Evolutionary conservation across 306 rosid genomes (phyloP), one percentile per base, ranked within the genome.

Genomic region (Cicer judaicum): DNA sequence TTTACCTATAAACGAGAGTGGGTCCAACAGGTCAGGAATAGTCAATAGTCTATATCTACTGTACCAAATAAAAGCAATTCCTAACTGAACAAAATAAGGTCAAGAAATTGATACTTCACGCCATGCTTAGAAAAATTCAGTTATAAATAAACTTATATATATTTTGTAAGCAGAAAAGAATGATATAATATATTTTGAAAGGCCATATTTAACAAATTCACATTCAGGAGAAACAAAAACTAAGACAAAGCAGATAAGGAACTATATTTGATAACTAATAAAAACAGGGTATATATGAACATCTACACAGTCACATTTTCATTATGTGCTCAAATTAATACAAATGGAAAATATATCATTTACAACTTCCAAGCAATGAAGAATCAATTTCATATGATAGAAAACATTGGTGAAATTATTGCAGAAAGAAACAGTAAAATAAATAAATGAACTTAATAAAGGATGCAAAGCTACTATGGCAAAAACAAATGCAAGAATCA

Each of bases 401-500:
- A 80, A 2, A 73, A 54, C 15, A 8, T 18, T 49, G 43, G 39
- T 10, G 5, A 66, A 53, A 62, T 34, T 12, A 16, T 12, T 64
- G 14, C 7, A 8, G 78, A 65, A 70, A 66, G 40, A 64, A 39
- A 60, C 38, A 78, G 46, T 11, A 36, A 21, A 79, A 72, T 65
- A 4, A 50, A 5, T 19, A 62, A 61, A 38, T 19, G 47, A 83
- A 86, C 99, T 92, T 87, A 95, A 98, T 1, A 91, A 85, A 85
- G 99, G 99, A 74, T 95, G 99, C 78, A 95, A 91, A 41, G 98
- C 96, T 36, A 92, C 86, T 57, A 89, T 68, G 18, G 92, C 95
- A 83, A 92, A 95, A 80, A 88, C 48, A 48, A 92, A 85, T 15
- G 82, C 91, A 2, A 87, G 78, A 54, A 92, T 85, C 66, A 95